phyloP scores from a whole-genome alignment of 768 basidiomycete species.

The Psilocybe azurescens region DNA sequence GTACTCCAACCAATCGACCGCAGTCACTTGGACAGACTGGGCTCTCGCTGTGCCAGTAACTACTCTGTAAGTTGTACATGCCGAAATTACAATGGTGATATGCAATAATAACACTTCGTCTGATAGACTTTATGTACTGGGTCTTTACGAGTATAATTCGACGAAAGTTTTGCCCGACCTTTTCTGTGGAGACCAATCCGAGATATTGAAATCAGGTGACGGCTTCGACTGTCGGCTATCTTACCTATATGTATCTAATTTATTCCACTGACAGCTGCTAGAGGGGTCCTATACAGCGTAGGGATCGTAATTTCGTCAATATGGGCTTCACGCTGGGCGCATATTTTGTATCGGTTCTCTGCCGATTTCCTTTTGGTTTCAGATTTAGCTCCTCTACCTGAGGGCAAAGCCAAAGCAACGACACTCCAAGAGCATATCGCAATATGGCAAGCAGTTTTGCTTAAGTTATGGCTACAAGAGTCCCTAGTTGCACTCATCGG shows the following conservation, averaged over 20 bases:
- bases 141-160: constrained; percentile 9
- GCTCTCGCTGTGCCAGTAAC: constrained; percentile 8
- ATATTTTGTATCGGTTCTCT: too few relatives aligned
- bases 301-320: background rate
- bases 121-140: constrained; percentile 5
- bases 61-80: background rate
- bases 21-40: constrained; percentile 16
- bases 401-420: too few relatives aligned
- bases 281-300: background rate
- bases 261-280: background rate
- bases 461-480: too few relatives aligned
- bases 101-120: background rate
- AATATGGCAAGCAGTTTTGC: too few relatives aligned
- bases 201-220: background rate
- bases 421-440: too few relatives aligned
- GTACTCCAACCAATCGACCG: constrained; percentile 3
- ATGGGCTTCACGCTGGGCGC: background rate
- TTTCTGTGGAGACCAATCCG: background rate
- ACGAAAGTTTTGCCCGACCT: background rate
- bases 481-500: too few relatives aligned
- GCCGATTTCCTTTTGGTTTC: too few relatives aligned
- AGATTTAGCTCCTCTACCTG: too few relatives aligned
- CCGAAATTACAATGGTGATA: background rate
- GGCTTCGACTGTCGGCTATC: too few relatives aligned
- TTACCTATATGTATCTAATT: background rate